A percentile compares a stretch with the other conserved stretches of the same genome.
Evolutionary conservation across 495 filamentous ascomycete species (phyloP).

Genomic region (Saxophila tyrrhenica): DNA sequence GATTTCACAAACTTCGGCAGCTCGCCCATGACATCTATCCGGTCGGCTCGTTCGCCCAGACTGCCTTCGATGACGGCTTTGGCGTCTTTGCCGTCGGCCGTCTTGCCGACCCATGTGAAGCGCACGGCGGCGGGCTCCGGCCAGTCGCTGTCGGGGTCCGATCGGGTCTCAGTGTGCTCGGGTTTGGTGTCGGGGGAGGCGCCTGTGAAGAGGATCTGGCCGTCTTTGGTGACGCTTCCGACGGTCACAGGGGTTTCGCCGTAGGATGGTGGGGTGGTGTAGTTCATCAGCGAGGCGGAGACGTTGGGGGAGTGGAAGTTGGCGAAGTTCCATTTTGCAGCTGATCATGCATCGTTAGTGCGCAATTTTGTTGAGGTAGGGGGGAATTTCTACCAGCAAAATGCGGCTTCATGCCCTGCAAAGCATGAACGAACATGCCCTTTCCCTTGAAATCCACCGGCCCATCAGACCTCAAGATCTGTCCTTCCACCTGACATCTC

Average conservation of each 20-base stretch:
- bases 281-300: slow-evolving; percentile 92
- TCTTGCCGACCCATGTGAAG: slow-evolving; percentile 69
- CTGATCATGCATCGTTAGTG: slow-evolving; percentile 30
- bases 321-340: slow-evolving; percentile 84
- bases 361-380: no score
- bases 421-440: slow-evolving; percentile 65
- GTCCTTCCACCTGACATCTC: slow-evolving; percentile 66
- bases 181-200: slow-evolving; percentile 41
- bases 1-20: slow-evolving; percentile 91
- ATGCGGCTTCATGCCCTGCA: slow-evolving; percentile 98
- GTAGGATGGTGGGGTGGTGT: slow-evolving; percentile 88
- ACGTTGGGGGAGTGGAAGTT: slow-evolving; percentile 81
- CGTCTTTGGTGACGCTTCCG: slow-evolving; percentile 69
- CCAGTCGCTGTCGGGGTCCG: slow-evolving; percentile 76
- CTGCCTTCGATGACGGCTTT: slow-evolving; percentile 55
- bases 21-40: slow-evolving; percentile 92
- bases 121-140: slow-evolving; percentile 66
- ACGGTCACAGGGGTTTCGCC: slow-evolving; percentile 79
- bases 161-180: slow-evolving; percentile 51
- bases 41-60: slow-evolving; percentile 62
- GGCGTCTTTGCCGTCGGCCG: slow-evolving; percentile 61
- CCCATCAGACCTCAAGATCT: slow-evolving; percentile 69
- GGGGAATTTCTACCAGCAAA: slow-evolving; percentile 78
- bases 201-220: slow-evolving; percentile 65
- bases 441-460: slow-evolving; percentile 72